A percentile compares a stretch with the other conserved stretches of the same genome.
phyloP scores from a whole-genome alignment of 768 basidiomycete genomes.

The Lactarius evosmus region DNA sequence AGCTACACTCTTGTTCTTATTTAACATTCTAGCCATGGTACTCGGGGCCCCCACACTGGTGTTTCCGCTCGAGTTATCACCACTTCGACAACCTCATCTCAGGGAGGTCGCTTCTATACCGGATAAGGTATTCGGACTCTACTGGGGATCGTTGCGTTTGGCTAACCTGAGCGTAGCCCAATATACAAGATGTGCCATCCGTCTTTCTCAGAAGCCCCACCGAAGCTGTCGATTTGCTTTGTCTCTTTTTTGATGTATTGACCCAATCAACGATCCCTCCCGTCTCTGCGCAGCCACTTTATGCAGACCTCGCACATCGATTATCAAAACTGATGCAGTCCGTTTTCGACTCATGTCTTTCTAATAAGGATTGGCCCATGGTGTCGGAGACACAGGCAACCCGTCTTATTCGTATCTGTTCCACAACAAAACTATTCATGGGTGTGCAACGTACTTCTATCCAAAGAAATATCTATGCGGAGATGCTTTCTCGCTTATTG shows the following conservation, averaged over 20 bases:
- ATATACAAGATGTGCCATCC: constrained; percentile 22
- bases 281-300: constrained; percentile 47
- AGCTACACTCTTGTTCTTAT: neutral
- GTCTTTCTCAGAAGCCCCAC: constrained; percentile 36
- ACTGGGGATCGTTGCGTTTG: neutral
- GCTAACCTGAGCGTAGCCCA: constrained; percentile 6
- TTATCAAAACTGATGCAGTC: constrained; percentile 40
- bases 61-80: constrained; percentile 20
- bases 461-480: constrained; percentile 7
- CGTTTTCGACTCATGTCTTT: constrained; percentile 45
- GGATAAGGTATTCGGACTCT: constrained; percentile 13
- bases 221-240: constrained; percentile 47
- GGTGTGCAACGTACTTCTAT: constrained; percentile 13
- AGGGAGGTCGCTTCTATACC: constrained; percentile 18
- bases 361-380: constrained; percentile 38
- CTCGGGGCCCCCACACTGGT: constrained; percentile 5
- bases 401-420: constrained; percentile 42
- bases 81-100: constrained; percentile 16
- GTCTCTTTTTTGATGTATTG: constrained; percentile 45
- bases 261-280: constrained; percentile 42
- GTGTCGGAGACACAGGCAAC: constrained; percentile 37
- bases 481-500: constrained; percentile 24
- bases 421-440: constrained; percentile 23
- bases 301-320: constrained; percentile 46
- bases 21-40: constrained; percentile 14